A percentile compares a stretch with the other conserved stretches of the same genome.
Conservation (phyloP, 306 rosid genomes). For the Cajanus cajan region DNA sequence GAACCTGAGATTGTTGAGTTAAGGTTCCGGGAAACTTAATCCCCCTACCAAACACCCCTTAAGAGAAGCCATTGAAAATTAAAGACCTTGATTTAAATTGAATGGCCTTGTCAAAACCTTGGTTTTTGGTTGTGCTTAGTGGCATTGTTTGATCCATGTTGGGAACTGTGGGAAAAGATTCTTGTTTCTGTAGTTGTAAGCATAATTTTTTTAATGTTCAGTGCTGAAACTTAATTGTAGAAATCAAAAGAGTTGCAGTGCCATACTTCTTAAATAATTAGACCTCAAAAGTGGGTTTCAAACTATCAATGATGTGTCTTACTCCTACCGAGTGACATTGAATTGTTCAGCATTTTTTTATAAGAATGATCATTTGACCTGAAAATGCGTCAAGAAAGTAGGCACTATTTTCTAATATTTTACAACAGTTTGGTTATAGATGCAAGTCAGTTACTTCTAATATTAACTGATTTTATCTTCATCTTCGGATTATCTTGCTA, state of each 20-base stretch:
- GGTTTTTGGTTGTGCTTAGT: not conserved
- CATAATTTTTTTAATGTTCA: not conserved
- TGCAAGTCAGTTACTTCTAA: not conserved
- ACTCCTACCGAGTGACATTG: not conserved
- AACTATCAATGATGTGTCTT: not conserved
- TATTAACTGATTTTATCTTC: not conserved
- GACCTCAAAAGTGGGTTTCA: not conserved
- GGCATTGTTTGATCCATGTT: not conserved
- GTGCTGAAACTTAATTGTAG: not conserved
- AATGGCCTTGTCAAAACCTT: not conserved
- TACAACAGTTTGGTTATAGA: not conserved
- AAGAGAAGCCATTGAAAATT: not conserved
- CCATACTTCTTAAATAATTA: not conserved
- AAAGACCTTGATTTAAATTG: not conserved
- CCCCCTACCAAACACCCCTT: not conserved
- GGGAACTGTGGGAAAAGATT: not conserved
- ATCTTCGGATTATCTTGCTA: not conserved
- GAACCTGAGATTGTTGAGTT: not conserved
- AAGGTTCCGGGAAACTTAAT: not conserved
- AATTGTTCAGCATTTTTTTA: not conserved
- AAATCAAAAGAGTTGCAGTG: not conserved
- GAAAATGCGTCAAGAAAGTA: not conserved
- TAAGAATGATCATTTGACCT: not conserved
- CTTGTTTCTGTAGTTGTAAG: not conserved
- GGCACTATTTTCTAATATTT: constrained; percentile 1